Evolutionary conservation across 495 filamentous ascomycete genomes (phyloP), one percentile per base, ranked within the genome.

Genomic region (Rostrohypoxylon terebratum): DNA sequence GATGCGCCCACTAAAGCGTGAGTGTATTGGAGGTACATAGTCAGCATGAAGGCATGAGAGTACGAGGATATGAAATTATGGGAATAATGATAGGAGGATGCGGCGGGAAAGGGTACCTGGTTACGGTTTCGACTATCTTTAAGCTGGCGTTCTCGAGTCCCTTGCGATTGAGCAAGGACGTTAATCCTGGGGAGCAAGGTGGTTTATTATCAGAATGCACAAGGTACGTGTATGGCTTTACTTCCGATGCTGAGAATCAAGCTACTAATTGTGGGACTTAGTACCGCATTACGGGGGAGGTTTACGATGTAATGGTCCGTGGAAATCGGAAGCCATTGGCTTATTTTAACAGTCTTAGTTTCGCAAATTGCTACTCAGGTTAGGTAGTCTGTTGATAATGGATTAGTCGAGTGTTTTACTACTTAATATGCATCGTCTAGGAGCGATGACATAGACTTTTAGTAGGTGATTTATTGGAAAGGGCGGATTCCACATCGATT

Each of bases 1-100:
- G 95, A 98, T 83, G 87, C 92, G 55, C 94, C 92, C 20, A 71
- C 38, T 42, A 42, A 13, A 42, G 13, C 66, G 63, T 63, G 25
- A 50, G 38, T 5, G 55, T 7, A 7, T 54, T 5, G 28, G 28
- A 28, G 2, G 3, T n/a, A n/a, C n/a, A n/a, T 28, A 4, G 28
- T 28, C 3, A 14, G 1, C 13, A 13, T 3, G 33, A 18, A 9
- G 31, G 16, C 34, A 18, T 28, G 50, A 54, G 23, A 14, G 6
- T 51, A 51, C 1, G 11, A 25, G 21, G 20, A 9, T 28, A 14
- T 4, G 47, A 14, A 20, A 7, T 10, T 54, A 54, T 25, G 4
- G n/a, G 28, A 9, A n/a, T 28, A 14, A 14, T 1, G 48, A 31
- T 54, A 18, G n/a, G 14, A n/a, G 25, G 11, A 3, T n/a, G 7